Conservation (phyloP, 441 rosid genomes). For the Brassica balearica region DNA sequence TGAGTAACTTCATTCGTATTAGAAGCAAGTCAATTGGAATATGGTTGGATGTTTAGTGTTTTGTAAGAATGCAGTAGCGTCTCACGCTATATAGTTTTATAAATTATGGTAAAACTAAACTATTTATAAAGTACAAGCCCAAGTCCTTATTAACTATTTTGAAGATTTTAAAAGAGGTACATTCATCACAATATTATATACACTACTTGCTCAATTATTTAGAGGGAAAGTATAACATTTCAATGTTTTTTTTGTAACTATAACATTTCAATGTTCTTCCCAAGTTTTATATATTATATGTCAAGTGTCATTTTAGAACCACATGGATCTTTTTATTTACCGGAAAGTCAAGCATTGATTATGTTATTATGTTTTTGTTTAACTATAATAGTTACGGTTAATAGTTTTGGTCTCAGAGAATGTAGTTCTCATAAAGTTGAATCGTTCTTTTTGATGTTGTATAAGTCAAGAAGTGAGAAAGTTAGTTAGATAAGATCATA, state of each 20-base stretch:
- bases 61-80: not conserved
- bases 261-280: slow-evolving; percentile 10
- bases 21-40: not conserved
- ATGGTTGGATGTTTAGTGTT: slow-evolving; percentile 7
- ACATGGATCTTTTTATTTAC: not conserved
- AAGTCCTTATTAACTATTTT: not conserved
- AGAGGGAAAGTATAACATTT: not conserved
- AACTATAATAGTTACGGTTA: not conserved
- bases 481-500: slow-evolving; percentile 28
- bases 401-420: not conserved
- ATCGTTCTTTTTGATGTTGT: slow-evolving; percentile 9
- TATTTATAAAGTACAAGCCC: not conserved
- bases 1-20: slow-evolving; percentile 3
- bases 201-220: slow-evolving; percentile 23
- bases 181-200: slow-evolving; percentile 7
- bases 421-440: slow-evolving; percentile 10
- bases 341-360: not conserved
- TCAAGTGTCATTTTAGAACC: not conserved
- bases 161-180: not conserved
- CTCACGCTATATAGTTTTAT: not conserved
- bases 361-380: not conserved
- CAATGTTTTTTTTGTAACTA: not conserved
- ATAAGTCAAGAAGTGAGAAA: slow-evolving; percentile 9
- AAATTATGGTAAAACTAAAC: not conserved
- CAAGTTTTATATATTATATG: not conserved